A percentile compares a stretch with the other conserved stretches of the same genome.
These are phyloP conservation scores for Inga laurina DNA, from an alignment of 306 rosid genomes.

Conservation along the genomic window DNA sequence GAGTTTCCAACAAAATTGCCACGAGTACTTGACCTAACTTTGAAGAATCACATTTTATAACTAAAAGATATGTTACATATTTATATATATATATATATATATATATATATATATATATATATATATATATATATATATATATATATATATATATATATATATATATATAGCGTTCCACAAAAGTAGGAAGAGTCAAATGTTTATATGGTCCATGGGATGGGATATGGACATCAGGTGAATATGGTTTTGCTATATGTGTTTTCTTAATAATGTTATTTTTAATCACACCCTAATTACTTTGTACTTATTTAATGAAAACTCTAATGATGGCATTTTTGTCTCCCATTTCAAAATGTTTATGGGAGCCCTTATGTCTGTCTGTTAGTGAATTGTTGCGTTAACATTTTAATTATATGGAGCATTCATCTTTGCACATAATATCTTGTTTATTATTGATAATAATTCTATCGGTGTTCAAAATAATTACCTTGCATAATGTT, in stretches of 20 bases:
- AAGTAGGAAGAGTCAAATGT: conserved; percentile 9
- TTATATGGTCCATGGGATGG: not conserved
- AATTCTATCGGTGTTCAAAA: conserved; percentile 11
- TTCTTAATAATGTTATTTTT: not conserved
- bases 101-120: no score
- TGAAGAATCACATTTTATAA: not conserved
- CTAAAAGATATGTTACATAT: conserved; percentile 3
- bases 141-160: not conserved
- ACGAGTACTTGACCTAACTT: not conserved
- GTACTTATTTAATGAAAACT: conserved; percentile 39
- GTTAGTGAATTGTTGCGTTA: not conserved
- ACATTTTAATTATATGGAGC: not conserved
- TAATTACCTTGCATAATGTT: conserved; percentile 6
- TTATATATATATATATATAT: not conserved
- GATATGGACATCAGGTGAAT: conserved; percentile 10
- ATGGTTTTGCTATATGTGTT: conserved; percentile 9
- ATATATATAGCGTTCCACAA: not conserved
- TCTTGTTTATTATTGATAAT: conserved; percentile 8
- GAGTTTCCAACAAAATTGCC: not conserved
- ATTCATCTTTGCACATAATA: not conserved
- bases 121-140: no score
- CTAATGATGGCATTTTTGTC: conserved; percentile 34
- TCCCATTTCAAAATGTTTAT: conserved; percentile 25
- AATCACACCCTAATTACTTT: conserved; percentile 28
- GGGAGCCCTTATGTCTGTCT: conserved; percentile 2